These are phyloP conservation scores for Leptodermis oblonga DNA, from an alignment of 257 asterid genomes.

Conservation along the genomic window DNA sequence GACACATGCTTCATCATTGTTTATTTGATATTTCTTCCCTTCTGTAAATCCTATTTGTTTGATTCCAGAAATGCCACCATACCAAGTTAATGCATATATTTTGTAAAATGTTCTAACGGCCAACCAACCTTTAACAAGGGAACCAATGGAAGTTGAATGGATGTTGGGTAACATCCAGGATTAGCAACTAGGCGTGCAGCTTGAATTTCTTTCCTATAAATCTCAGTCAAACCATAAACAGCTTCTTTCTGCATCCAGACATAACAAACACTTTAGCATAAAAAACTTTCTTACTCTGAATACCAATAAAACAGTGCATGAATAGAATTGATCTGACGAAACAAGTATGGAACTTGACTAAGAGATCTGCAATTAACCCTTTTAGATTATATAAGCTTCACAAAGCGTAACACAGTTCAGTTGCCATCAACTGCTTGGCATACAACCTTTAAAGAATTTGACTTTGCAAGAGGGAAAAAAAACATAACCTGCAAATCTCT, in stretches of 20 bases:
- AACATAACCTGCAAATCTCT: slow-evolving; percentile 65
- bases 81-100: neutral
- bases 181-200: slow-evolving; percentile 84
- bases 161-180: slow-evolving; percentile 97
- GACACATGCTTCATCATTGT: neutral
- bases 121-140: slow-evolving; percentile 75
- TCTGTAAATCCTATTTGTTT: neutral
- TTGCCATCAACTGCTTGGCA: neutral
- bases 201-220: slow-evolving; percentile 57
- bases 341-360: neutral
- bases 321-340: neutral
- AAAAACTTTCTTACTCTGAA: slow-evolving; percentile 1
- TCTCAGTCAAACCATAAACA: slow-evolving; percentile 87
- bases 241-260: slow-evolving; percentile 70
- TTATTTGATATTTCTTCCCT: neutral
- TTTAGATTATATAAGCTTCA: neutral
- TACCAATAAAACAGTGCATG: neutral
- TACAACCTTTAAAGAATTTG: neutral
- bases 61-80: neutral
- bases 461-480: neutral
- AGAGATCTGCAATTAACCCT: neutral
- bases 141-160: slow-evolving; percentile 84
- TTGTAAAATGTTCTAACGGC: neutral
- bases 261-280: slow-evolving; percentile 8
- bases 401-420: neutral